These are phyloP conservation scores for Phytophthora foliorum DNA, from an alignment of 352 stramenopile species.

Conservation along the genomic window DNA sequence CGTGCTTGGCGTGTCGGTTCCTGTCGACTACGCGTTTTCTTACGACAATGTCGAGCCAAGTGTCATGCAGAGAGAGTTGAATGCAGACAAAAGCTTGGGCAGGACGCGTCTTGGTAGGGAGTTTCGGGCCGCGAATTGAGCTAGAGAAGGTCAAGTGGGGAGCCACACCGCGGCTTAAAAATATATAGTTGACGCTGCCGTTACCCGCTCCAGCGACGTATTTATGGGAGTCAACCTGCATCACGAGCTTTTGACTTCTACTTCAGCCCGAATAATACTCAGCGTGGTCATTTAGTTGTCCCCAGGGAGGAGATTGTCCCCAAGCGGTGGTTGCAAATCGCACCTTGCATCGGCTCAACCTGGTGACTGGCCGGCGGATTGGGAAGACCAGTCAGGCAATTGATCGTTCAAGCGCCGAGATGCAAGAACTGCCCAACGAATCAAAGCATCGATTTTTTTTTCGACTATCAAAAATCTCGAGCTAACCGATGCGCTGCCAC, in stretches of 20 bases:
- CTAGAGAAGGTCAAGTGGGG: conserved; percentile 7
- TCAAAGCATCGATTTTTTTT: no score
- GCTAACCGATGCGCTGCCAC: neutral
- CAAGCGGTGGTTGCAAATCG: no score
- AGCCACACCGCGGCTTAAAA: conserved; percentile 15
- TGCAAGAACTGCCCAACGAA: no score
- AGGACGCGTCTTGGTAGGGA: conserved; percentile 25
- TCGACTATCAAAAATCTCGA: neutral
- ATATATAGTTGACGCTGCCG: conserved; percentile 26
- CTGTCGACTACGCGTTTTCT: conserved; percentile 6
- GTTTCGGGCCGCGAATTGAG: conserved; percentile 30
- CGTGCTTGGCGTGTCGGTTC: conserved; percentile 25
- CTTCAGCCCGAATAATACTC: neutral
- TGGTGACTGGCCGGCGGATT: neutral
- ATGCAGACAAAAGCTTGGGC: neutral
- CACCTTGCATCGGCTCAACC: no score
- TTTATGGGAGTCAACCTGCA: conserved; percentile 7
- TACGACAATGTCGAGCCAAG: conserved; percentile 15
- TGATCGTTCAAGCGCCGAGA: no score
- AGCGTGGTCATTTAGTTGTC: neutral
- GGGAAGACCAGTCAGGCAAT: neutral
- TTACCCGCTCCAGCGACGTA: conserved; percentile 23
- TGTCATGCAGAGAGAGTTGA: conserved; percentile 26
- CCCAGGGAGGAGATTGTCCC: no score
- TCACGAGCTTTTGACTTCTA: neutral